A percentile compares a stretch with the other conserved stretches of the same genome.
phyloP scores from a whole-genome alignment of 1,284 basidiomycete species.

The Rhodofomes roseus region DNA sequence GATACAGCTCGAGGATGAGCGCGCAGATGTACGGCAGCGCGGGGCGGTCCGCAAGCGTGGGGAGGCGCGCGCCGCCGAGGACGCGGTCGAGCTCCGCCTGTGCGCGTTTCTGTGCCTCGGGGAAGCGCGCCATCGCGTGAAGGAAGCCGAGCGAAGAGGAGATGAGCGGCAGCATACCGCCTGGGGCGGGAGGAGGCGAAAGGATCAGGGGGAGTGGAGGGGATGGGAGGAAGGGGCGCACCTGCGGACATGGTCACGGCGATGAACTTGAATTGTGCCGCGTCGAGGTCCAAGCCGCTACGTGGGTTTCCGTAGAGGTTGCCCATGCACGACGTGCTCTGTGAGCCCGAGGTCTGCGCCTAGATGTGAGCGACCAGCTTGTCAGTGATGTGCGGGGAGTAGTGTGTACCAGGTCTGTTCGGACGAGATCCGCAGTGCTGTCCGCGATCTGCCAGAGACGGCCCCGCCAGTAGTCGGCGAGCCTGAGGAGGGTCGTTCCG shows the following conservation, averaged over 20 bases:
- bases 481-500: conserved; percentile 19
- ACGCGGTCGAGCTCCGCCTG: conserved; percentile 33
- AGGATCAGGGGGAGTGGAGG: not conserved
- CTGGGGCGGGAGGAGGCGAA: not conserved
- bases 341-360: conserved; percentile 2
- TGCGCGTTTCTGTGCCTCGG: conserved; percentile 27
- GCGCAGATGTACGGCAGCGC: conserved; percentile 32
- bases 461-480: conserved; percentile 16
- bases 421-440: conserved; percentile 13
- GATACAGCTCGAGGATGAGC: conserved; percentile 29
- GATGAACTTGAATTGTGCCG: conserved; percentile 19
- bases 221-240: not conserved
- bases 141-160: conserved; percentile 18
- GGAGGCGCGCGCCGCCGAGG: conserved; percentile 24
- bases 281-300: conserved; percentile 8
- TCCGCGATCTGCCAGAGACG: conserved; percentile 15
- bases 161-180: conserved; percentile 14
- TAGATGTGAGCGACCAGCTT: not conserved
- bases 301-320: conserved; percentile 15
- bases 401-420: conserved; percentile 11
- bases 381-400: not conserved
- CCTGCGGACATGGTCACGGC: conserved; percentile 26
- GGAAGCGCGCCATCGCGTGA: conserved; percentile 31
- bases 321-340: conserved; percentile 20
- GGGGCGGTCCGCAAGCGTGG: conserved; percentile 24